Evolutionary conservation across 176 grass and related monocot genomes (phyloP).

Genomic region (Zizania latifolia): DNA sequence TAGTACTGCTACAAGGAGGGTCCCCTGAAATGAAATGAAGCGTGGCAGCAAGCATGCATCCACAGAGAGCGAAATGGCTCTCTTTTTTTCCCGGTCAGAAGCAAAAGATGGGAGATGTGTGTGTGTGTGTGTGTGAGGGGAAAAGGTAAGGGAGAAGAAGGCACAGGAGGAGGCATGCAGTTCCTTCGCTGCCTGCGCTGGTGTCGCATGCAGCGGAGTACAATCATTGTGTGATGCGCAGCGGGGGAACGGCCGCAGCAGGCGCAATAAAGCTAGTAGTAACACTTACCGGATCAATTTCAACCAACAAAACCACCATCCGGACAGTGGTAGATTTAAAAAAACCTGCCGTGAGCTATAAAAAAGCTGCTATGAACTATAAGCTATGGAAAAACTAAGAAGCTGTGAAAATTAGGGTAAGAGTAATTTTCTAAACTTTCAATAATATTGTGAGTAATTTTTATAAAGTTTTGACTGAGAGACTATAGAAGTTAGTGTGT

Average conservation of each 20-base stretch:
- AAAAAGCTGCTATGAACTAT: no score
- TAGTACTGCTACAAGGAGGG: not conserved
- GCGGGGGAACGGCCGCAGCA: constrained; percentile 1
- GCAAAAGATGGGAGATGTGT: not conserved
- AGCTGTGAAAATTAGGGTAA: no score
- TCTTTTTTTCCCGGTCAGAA: not conserved
- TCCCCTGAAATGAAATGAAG: not conserved
- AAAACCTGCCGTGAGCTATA: no score
- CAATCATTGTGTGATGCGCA: constrained; percentile 27
- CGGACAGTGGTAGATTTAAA: no score
- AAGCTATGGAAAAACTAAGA: no score
- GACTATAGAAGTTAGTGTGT: no score
- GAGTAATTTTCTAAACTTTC: no score
- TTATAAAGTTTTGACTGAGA: no score
- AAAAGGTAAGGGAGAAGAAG: not conserved
- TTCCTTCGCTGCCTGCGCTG: not conserved
- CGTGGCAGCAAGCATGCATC: not conserved
- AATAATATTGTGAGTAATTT: no score
- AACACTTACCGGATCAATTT: not conserved
- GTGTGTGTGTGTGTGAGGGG: no score
- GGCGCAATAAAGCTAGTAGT: not conserved
- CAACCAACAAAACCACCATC: no score
- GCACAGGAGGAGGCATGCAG: not conserved
- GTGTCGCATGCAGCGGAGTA: not conserved
- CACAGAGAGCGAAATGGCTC: not conserved